phyloP scores from a whole-genome alignment of 768 basidiomycete species.

The Phaeolepiota aurea region DNA sequence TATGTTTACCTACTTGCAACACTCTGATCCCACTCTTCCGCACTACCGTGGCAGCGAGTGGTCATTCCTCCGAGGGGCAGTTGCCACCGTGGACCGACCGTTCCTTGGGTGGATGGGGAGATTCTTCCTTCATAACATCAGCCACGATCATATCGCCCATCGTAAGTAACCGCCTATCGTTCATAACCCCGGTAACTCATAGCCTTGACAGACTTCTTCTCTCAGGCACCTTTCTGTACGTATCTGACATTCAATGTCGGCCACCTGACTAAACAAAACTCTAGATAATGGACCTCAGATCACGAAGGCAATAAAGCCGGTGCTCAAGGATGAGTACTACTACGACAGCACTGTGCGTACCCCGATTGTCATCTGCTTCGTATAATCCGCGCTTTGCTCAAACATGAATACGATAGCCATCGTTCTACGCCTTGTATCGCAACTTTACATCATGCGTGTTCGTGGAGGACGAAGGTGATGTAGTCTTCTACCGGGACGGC shows the following conservation, averaged over 20 bases:
- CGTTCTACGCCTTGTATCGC: slow-evolving; percentile 43
- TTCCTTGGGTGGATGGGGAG: slow-evolving; percentile 45
- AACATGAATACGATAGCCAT: too few species aligned
- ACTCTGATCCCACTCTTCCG: slow-evolving; percentile 47
- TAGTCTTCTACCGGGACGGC: slow-evolving; percentile 47
- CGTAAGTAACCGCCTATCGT: slow-evolving; percentile 14
- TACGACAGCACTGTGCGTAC: slow-evolving; percentile 33
- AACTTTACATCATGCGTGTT: slow-evolving; percentile 48
- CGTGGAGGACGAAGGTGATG: slow-evolving; percentile 45
- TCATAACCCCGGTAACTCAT: not conserved
- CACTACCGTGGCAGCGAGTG: slow-evolving; percentile 41
- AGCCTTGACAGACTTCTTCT: slow-evolving; percentile 29
- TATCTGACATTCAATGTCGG: not conserved
- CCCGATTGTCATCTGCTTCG: too few species aligned
- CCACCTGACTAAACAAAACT: not conserved
- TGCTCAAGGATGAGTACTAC: slow-evolving; percentile 36
- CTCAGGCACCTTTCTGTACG: slow-evolving; percentile 37
- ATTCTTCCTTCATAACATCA: slow-evolving; percentile 48
- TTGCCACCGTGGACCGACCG: slow-evolving; percentile 43
- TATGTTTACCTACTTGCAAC: slow-evolving; percentile 47
- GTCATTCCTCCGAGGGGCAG: slow-evolving; percentile 45
- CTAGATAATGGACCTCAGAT: slow-evolving; percentile 40
- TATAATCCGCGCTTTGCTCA: too few species aligned
- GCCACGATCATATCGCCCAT: slow-evolving; percentile 30
- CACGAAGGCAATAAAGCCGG: slow-evolving; percentile 27